Evolutionary conservation across 495 filamentous ascomycete species (phyloP).

Genomic region (Xylaria flabelliformis): DNA sequence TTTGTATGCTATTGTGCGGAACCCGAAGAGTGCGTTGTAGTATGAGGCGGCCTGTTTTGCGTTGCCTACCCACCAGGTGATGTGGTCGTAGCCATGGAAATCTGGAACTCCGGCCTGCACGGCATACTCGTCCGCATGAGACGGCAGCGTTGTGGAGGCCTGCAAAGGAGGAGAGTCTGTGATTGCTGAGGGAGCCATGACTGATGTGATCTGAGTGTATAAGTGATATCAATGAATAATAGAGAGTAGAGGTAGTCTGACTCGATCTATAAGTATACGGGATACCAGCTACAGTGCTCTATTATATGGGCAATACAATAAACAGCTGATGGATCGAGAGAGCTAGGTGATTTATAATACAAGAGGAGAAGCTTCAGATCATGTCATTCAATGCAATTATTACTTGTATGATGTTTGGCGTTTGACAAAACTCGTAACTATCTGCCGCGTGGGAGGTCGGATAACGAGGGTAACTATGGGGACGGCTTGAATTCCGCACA

Average conservation of each 20-base stretch:
- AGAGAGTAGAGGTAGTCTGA: background rate
- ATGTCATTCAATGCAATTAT: background rate
- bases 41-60: conserved; percentile 90
- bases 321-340: background rate
- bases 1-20: conserved; percentile 77
- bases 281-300: background rate
- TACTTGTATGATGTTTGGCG: background rate
- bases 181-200: conserved; percentile 77
- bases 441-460: background rate
- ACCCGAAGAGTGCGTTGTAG: conserved; percentile 85
- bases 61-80: conserved; percentile 95
- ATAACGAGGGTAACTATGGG: conserved; percentile 24
- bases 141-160: conserved; percentile 47
- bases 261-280: background rate
- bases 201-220: conserved; percentile 26
- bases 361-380: background rate
- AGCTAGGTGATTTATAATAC: conserved; percentile 15
- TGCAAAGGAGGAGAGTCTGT: conserved; percentile 57
- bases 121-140: conserved; percentile 49
- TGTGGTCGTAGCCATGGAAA: conserved; percentile 85
- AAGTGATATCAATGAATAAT: conserved; percentile 3
- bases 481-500: conserved; percentile 28
- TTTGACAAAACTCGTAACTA: conserved; percentile 8
- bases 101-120: conserved; percentile 54
- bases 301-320: background rate